Percentiles rank a stretch among this genome's conserved stretches.
Evolutionary conservation across 2,329 filamentous ascomycete species (phyloP).

Genomic region (Colletotrichum nymphaeae): DNA sequence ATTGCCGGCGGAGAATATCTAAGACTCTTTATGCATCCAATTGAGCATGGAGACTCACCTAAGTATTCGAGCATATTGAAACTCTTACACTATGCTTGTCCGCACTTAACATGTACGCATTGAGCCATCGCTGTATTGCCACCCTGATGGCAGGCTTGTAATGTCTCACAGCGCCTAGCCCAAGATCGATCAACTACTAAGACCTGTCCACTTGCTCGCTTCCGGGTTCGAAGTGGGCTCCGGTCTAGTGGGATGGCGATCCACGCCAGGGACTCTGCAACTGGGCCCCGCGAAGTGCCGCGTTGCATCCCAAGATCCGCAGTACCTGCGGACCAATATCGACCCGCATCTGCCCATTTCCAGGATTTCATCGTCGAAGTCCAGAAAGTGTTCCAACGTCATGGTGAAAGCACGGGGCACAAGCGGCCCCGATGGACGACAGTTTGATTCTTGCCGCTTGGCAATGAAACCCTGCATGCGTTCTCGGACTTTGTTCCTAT

Average conservation of each 20-base stretch:
- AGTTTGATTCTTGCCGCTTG: not conserved
- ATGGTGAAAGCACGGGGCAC: not conserved
- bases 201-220: not conserved
- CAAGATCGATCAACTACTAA: not conserved
- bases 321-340: not conserved
- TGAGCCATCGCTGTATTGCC: not conserved
- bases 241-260: not conserved
- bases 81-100: too few species aligned
- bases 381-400: not conserved
- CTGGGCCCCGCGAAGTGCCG: not conserved
- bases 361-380: not conserved
- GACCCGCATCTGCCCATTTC: not conserved
- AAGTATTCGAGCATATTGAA: too few species aligned
- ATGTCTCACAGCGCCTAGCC: not conserved
- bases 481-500: slow-evolving; percentile 13
- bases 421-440: not conserved
- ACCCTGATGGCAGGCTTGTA: not conserved
- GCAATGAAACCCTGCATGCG: slow-evolving; percentile 2
- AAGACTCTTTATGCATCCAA: not conserved
- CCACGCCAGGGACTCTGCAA: not conserved
- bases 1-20: not conserved
- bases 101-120: not conserved
- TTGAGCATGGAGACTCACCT: not conserved
- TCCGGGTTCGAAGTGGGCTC: not conserved
- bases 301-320: not conserved